Evolutionary conservation across 306 rosid genomes (phyloP), one percentile per base, ranked within the genome.

Genomic region (Prunus campanulata): DNA sequence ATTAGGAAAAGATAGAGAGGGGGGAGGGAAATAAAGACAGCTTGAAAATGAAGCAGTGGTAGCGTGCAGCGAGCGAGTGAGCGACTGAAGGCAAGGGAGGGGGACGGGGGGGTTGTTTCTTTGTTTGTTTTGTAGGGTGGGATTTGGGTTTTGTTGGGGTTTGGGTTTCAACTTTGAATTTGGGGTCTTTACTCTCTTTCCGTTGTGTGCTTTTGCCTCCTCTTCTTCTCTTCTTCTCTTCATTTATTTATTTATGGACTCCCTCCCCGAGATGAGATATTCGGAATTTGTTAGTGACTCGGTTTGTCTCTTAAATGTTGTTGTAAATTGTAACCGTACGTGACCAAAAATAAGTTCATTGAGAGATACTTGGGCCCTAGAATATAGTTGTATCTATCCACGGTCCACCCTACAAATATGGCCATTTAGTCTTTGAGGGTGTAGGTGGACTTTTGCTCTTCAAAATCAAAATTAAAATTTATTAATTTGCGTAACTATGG

Each of bases 11-110:
- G 72, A 74, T 71, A 24, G 68, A 77, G 82, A 44, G 68, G 68
- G 79, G 63, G 73, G 74, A 76, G 69, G 87, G 85, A 83, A 82
- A 61, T 49, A 77, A 76, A 82, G 91, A 89, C 90, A 84, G 99
- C 99, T 91, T 95, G 86, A 92, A 88, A 88, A 87, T 72, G 90
- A 95, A 95, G 99, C 99, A 82, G 97, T 84, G 9, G 46, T 14
- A 29, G 47, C 65, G 52, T 57, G 5, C n/a, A 52, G 44, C 18
- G 22, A 15, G 20, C 6, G 12, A 19, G 3, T 1, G 25, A 35
- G 68, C n/a, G 6, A 48, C 44, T 39, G 44, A 39, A 39, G n/a
- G 9, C 27, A 25, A 51, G 51, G 35, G 30, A 56, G 0, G 76
- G 7, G 5, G 20, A 55, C 42, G 76, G 8, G 55, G 6, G 35